These are phyloP conservation scores for Herpetomonas samuelpessoai DNA, from an alignment of 208 protist genomes.

Conservation along the genomic window DNA sequence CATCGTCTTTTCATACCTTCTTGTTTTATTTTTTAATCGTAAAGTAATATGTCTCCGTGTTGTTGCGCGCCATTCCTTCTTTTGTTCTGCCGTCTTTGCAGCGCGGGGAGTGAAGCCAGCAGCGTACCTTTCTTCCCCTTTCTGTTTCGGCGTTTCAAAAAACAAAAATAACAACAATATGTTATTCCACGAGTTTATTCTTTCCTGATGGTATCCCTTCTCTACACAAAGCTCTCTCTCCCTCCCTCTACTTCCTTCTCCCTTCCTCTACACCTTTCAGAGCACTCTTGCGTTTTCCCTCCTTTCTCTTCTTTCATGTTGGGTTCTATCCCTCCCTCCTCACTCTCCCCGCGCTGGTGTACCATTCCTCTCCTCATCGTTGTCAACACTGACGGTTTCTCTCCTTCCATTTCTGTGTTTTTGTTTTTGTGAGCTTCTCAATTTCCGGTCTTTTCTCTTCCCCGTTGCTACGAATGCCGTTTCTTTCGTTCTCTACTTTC, in stretches of 20 bases:
- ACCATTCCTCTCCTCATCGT: slow-evolving; percentile 1
- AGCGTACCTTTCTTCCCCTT: not conserved
- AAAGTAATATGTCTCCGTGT: not conserved
- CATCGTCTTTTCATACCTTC: no score
- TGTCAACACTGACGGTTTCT: slow-evolving; percentile 2
- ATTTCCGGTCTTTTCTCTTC: no score
- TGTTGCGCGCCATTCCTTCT: not conserved
- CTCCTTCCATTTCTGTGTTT: slow-evolving; percentile 4
- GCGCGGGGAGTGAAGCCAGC: no score
- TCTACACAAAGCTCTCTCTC: not conserved
- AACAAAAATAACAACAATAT: no score
- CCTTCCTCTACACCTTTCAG: no score
- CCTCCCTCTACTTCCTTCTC: not conserved
- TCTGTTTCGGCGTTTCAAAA: not conserved
- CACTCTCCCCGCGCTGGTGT: no score
- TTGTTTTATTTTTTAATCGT: not conserved
- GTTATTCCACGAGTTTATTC: no score
- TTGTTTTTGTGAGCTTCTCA: no score
- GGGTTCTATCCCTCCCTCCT: not conserved
- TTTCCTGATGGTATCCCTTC: no score
- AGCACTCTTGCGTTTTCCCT: no score
- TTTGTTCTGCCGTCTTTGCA: no score
- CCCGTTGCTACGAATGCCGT: no score
- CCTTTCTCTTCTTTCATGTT: not conserved
- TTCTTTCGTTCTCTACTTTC: slow-evolving; percentile 4